Evolutionary conservation across 352 stramenopile genomes (phyloP), one percentile per base, ranked within the genome.

Genomic region (Globisporangium abappressorium): DNA sequence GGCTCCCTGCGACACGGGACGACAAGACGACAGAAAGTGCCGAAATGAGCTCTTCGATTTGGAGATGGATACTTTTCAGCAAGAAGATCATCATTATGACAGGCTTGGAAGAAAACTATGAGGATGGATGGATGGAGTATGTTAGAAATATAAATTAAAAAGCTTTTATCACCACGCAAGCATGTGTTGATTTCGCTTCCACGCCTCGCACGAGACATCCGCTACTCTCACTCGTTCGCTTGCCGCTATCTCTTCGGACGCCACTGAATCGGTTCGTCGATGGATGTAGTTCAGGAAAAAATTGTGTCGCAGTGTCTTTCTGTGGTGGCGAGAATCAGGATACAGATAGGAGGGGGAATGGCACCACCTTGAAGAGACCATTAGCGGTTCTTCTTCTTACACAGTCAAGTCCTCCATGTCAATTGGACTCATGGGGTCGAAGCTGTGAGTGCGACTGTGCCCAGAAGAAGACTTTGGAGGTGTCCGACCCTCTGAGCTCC

Each of bases 361-460:
- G 28, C 22, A 14, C 36, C 12, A 11, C 15, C 36, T n/a, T 36
- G 15, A 56, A 56, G 51, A 24, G 54, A 24, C 54, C 22, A 36
- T 2, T 4, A 9, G 14, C 7, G n/a, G 9, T 22, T n/a, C 9
- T 43, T 56, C 68, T 61, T 33, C 28, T 33, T 33, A 77, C 18
- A 77, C 71, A 24, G 71, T 77, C 49, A 75, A 28, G 38, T 77
- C 71, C 28, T 77, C 71, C 8, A 75, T 55, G 54, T 77, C 71
- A 12, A 69, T 57, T 12, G 71, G 70, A 43, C 62, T 74, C 36
- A 70, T 69, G 8, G 62, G 67, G 6, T 62, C 67, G 26, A 71
- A 73, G 34, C 56, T 72, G 9, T 68, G 41, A 30, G 49, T 43
- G 26, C 47, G 62, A 47, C 55, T 67, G 57, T 57, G 62, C 15